Base-by-base conservation (phyloP, 176 grass and related monocot species). In the Musa itinerans region DNA sequence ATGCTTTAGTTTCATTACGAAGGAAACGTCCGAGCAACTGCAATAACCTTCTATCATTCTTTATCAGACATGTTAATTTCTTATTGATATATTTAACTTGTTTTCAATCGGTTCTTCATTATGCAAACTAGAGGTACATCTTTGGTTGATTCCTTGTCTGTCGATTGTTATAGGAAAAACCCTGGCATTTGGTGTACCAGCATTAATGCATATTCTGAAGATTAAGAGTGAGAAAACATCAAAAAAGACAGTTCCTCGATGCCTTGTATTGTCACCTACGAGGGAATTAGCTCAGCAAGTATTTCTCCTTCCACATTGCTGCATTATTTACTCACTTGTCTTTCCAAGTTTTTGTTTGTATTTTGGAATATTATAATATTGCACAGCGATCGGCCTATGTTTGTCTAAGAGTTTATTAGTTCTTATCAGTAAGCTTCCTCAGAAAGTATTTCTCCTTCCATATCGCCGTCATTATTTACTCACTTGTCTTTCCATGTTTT, bases 241-340 rank as follows among this genome's bases (percentile, higher is more conserved):
- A 17, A 98, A 90, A 72, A 98, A 93, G 65, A 20, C 80, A 2
- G 81, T 98, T 81, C 94, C 94, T 0, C 80, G 88, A 26, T 87
- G 84, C 57, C 90, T 98, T 8, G 88, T 98, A 66, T 82, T 98
- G 48, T 90, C 94, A 14, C 94, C 94, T 53, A 98, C 94, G 13
- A 98, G 94, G 77, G 94, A 98, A 80, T 90, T 98, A 17, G 94
- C 94, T 80, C 94, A 98, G 52, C 94, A 98, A 78, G 90, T 98
- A 82, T 78, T 53, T 63, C 2, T 15, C n/a, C 1, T 72, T 20
- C 12, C 8, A 24, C 52, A n/a, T 73, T 19, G 14, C 29, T 15
- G 0, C 10, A 20, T 21, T 43, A 9, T 26, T 73, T 10, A 24
- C 21, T 2, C 54, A 26, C 71, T 6, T 54, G 3, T 56, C 10